Conservation (phyloP, 1,139 yeast genomes). For the Geotrichum cucujoidarum region DNA sequence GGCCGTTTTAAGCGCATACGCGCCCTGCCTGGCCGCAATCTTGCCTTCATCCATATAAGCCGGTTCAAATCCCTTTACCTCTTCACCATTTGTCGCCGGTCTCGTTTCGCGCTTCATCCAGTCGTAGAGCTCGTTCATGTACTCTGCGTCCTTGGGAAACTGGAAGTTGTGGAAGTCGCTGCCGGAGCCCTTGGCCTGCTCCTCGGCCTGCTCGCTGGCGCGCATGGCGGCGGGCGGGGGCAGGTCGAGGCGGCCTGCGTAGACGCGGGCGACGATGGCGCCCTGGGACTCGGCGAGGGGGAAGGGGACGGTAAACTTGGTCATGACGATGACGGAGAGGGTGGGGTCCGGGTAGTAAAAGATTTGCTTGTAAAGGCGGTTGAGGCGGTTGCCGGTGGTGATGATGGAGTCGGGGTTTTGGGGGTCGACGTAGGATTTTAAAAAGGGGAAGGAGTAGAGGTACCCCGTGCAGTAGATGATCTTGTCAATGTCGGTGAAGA, state of each 20-base stretch:
- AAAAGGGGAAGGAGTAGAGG: conserved; percentile 46
- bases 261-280: conserved; percentile 51
- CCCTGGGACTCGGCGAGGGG: conserved; percentile 58
- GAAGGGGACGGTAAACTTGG: conserved; percentile 53
- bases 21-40: conserved; percentile 21
- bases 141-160: conserved; percentile 49
- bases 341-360: conserved; percentile 53
- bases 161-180: conserved; percentile 44
- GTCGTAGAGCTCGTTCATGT: conserved; percentile 40
- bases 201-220: conserved; percentile 40
- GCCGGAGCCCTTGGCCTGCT: conserved; percentile 38
- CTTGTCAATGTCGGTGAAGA: conserved; percentile 42
- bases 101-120: conserved; percentile 38
- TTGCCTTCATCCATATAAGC: conserved; percentile 29
- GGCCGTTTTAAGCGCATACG: conserved; percentile 15
- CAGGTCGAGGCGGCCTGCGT: conserved; percentile 44
- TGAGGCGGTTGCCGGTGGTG: conserved; percentile 45
- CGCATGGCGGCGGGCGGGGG: conserved; percentile 45
- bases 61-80: conserved; percentile 26
- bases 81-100: background rate
- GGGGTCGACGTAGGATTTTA: conserved; percentile 28
- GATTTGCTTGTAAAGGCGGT: conserved; percentile 50
- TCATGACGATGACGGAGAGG: conserved; percentile 49
- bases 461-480: conserved; percentile 67
- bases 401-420: conserved; percentile 33